phyloP scores from a whole-genome alignment of 2,329 filamentous ascomycete species.

The Fusarium oxysporum region DNA sequence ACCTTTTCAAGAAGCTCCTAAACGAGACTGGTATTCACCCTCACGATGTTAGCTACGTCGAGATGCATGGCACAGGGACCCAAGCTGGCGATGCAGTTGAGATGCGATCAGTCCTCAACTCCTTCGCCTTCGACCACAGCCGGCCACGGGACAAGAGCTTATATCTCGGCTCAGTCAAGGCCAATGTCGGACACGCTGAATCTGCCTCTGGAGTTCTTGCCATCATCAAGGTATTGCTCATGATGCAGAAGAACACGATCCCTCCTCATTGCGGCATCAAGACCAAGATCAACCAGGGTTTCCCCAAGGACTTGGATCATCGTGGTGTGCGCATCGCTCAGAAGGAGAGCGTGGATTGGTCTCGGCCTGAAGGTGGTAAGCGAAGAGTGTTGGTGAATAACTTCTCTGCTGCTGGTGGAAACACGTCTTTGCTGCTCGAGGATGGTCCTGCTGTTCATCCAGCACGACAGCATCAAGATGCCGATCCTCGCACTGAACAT shows the following conservation, averaged over 20 bases:
- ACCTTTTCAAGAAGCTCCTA: constrained; percentile 74
- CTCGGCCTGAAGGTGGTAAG: neutral
- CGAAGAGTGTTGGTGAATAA: neutral
- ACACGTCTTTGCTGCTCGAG: neutral
- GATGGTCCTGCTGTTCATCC: neutral
- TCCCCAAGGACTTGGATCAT: neutral
- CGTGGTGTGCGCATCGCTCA: neutral
- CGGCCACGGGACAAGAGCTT: constrained; percentile 61
- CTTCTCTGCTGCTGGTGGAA: constrained; percentile 3
- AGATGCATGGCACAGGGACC: constrained; percentile 92
- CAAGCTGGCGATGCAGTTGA: constrained; percentile 87
- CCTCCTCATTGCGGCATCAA: constrained; percentile 40
- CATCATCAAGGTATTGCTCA: neutral
- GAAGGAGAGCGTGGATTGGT: neutral
- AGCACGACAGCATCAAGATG: neutral
- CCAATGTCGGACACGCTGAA: constrained; percentile 70
- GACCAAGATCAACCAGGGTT: neutral
- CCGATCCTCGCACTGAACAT: neutral
- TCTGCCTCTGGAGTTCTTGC: neutral
- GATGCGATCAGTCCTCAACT: constrained; percentile 78
- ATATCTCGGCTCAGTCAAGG: constrained; percentile 72
- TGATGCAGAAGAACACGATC: constrained; percentile 2
- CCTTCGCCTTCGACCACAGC: constrained; percentile 63
- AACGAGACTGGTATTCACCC: constrained; percentile 78
- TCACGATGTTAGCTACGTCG: constrained; percentile 82